Base-by-base conservation (phyloP, 495 filamentous ascomycete species). In the Diplogelasinospora grovesii region DNA sequence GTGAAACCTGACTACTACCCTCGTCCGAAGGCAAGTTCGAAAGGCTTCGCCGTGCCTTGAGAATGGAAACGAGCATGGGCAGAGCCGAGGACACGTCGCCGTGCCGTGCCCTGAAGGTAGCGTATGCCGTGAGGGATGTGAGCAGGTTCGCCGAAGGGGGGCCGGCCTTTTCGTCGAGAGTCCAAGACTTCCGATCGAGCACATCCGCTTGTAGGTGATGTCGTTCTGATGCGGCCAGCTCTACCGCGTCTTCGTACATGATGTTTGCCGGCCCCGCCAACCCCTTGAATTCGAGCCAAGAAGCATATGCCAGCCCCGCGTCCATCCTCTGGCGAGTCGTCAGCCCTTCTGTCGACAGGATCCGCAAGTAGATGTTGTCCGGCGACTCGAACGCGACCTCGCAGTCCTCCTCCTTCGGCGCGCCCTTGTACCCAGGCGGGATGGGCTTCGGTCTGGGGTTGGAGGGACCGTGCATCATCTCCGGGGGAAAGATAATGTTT, bases 51-150 rank as follows among this genome's bases (percentile, higher is more conserved):
- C 86, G 75, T 6, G 86, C 84, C 46, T 86, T 80, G 5, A 98
- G 72, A 28, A 95, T 69, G 9, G 87, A 92, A 34, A 92, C 75
- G 52, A 90, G 81, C 30, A 95, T 83, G n/a, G 89, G 83, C 2
- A 98, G 71, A 9, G 90, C 86, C 4, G 62, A 57, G 16, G 71
- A 54, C 22, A 83, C 48, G 45, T 86, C 69, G 19, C 70, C 78
- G 40, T 68, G 72, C 8, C 75, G 70, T 18, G 92, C 90, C 36
- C 82, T 72, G 63, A 89, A 82, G 14, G 83, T 78, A 1, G 81
- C 89, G 8, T 90, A 65, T 35, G 84, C 80, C 1, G 87, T 95
- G 22, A 82, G 75, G 4, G 86, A 77, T 20, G 65, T 69, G 22
- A 95, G 63, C 16, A 94, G 56, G 53, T 95, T 94, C 14, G 71